phyloP scores from a whole-genome alignment of 2,329 filamentous ascomycete genomes.

The Cucurbitaria berberidis region DNA sequence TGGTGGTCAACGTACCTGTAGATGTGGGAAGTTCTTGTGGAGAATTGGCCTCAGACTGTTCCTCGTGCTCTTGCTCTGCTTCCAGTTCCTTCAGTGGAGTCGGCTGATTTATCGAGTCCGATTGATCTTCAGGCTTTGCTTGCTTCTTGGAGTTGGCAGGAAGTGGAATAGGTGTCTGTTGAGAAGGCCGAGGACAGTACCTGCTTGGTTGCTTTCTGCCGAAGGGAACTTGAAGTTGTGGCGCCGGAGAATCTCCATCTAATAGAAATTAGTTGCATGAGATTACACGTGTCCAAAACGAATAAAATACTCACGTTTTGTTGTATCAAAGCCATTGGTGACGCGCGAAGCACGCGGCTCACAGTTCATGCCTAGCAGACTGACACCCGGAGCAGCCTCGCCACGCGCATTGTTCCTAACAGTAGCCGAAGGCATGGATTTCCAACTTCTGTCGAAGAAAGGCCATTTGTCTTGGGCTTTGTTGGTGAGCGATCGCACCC shows the following conservation, averaged over 20 bases:
- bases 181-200: conserved; percentile 2
- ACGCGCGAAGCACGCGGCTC: conserved; percentile 2
- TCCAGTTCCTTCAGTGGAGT: background rate
- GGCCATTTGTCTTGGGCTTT: conserved; percentile 43
- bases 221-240: conserved; percentile 9
- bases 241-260: background rate
- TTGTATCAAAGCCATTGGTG: conserved; percentile 2
- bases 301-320: conserved; percentile 2
- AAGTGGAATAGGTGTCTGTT: conserved; percentile 3
- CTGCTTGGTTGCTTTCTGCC: background rate
- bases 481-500: conserved; percentile 36
- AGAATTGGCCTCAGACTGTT: background rate
- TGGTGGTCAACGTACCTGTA: background rate
- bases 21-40: background rate
- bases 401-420: conserved; percentile 28
- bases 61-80: background rate
- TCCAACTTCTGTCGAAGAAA: conserved; percentile 34
- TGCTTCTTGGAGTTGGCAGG: background rate
- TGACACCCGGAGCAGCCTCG: conserved; percentile 15
- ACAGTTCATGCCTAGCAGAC: background rate
- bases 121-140: background rate
- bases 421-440: conserved; percentile 25
- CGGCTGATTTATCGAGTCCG: background rate
- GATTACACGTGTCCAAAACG: background rate
- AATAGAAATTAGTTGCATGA: background rate